These are phyloP conservation scores for Hypoxylon subgilvum DNA, from an alignment of 495 filamentous ascomycete species.

Conservation along the genomic window DNA sequence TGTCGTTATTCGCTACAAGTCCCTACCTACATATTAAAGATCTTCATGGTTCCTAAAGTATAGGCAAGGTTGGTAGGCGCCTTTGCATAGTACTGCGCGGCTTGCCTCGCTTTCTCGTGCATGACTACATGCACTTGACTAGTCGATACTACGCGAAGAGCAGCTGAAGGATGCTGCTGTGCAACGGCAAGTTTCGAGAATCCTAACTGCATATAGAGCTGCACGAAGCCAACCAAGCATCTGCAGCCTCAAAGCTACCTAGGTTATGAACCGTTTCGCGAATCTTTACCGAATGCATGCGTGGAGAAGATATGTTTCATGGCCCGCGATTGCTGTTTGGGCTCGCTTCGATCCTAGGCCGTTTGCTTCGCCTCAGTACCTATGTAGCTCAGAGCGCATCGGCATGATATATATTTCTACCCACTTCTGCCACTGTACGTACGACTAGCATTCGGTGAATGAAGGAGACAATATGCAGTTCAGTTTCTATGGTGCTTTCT, in stretches of 20 bases:
- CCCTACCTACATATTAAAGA: constrained; percentile 27
- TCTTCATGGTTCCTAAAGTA: constrained; percentile 31
- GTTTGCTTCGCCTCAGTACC: constrained; percentile 11
- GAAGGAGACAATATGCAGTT: too few relatives aligned
- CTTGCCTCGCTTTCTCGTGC: constrained; percentile 7
- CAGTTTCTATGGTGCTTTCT: too few relatives aligned
- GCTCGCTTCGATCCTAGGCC: neutral
- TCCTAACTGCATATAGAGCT: constrained; percentile 26
- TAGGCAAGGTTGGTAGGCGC: constrained; percentile 13
- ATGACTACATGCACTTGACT: constrained; percentile 21
- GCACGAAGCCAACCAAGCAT: constrained; percentile 12
- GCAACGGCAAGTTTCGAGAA: constrained; percentile 24
- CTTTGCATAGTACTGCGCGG: constrained; percentile 11
- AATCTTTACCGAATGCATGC: constrained; percentile 20
- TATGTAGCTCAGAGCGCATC: too few relatives aligned
- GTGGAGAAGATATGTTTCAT: constrained; percentile 1
- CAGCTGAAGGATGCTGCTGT: constrained; percentile 26
- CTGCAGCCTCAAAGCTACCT: constrained; percentile 24
- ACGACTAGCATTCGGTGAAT: too few relatives aligned
- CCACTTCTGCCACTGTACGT: too few relatives aligned
- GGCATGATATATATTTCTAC: too few relatives aligned
- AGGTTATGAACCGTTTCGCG: constrained; percentile 8
- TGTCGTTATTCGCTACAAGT: constrained; percentile 9
- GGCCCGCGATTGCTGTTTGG: constrained; percentile 5
- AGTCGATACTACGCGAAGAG: constrained; percentile 17